A percentile compares a stretch with the other conserved stretches of the same genome.
Evolutionary conservation across 1,284 basidiomycete genomes (phyloP).

Genomic region (Phenoliferia sp.): DNA sequence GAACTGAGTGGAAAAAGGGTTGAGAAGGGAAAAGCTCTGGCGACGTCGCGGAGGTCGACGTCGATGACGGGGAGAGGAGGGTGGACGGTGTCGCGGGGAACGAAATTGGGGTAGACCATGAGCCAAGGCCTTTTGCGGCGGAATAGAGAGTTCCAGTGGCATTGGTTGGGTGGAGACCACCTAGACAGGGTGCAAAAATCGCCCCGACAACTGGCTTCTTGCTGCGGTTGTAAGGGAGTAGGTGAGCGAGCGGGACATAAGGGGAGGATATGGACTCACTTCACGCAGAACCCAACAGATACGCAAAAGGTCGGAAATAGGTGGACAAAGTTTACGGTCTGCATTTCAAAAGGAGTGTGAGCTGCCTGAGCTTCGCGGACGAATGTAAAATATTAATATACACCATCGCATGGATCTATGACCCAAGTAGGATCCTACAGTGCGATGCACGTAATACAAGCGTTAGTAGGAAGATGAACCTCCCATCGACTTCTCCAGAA

Average conservation of each 20-base stretch:
- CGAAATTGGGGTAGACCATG: slow-evolving; percentile 34
- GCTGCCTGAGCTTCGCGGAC: neutral
- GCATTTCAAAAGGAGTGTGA: neutral
- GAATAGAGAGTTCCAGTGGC: slow-evolving; percentile 35
- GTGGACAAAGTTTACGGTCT: slow-evolving; percentile 36
- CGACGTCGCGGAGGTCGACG: neutral
- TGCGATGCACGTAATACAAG: neutral
- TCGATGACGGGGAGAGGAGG: slow-evolving; percentile 1
- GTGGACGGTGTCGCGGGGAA: slow-evolving; percentile 19
- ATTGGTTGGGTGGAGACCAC: slow-evolving; percentile 32
- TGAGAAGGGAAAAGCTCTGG: slow-evolving; percentile 4
- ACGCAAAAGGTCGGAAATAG: slow-evolving; percentile 35
- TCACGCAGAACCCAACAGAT: slow-evolving; percentile 34
- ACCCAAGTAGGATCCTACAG: slow-evolving; percentile 37
- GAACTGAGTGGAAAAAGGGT: slow-evolving; percentile 30
- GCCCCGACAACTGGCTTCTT: slow-evolving; percentile 37
- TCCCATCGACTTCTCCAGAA: neutral
- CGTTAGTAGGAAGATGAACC: neutral
- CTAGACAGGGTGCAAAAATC: slow-evolving; percentile 37
- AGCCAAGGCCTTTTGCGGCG: slow-evolving; percentile 31
- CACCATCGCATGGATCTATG: slow-evolving; percentile 38
- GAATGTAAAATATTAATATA: slow-evolving; percentile 9
- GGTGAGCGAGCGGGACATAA: neutral
- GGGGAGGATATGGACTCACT: slow-evolving; percentile 17
- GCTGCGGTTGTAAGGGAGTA: slow-evolving; percentile 3